Evolutionary conservation across 2,329 filamentous ascomycete genomes (phyloP).

Genomic region (Acephala macrosclerotiorum): DNA sequence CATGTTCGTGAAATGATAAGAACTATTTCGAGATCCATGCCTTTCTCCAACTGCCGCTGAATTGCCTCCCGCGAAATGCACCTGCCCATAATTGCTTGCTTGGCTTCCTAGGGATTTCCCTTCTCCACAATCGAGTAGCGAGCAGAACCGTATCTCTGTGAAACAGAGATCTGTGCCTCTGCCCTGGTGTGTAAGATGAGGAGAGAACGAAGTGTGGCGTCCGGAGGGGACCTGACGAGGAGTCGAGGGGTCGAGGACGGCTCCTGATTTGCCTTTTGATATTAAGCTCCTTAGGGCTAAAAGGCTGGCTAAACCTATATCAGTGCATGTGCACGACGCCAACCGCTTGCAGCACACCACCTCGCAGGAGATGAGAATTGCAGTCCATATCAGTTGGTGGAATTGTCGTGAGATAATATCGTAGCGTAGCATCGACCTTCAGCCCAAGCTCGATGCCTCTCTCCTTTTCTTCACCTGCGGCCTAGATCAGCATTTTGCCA

Average conservation of each 20-base stretch:
- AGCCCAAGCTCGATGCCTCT: not conserved
- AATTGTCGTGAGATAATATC: not conserved
- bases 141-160: not conserved
- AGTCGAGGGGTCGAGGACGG: not conserved
- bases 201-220: not conserved
- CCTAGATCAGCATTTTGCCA: conserved; percentile 6
- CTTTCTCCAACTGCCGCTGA: too few species aligned
- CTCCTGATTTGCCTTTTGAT: not conserved
- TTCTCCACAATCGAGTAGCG: not conserved
- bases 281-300: not conserved
- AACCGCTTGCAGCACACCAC: not conserved
- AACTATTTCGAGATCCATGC: too few species aligned
- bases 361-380: not conserved
- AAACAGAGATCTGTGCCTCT: not conserved
- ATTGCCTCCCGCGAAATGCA: not conserved
- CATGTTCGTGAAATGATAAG: too few species aligned
- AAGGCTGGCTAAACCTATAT: not conserved
- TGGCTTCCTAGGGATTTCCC: not conserved
- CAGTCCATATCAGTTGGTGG: not conserved
- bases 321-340: not conserved
- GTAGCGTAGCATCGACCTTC: conserved; percentile 4
- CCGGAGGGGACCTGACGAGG: not conserved
- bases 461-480: not conserved
- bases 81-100: not conserved
- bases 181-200: not conserved